Conservation (phyloP, 495 filamentous ascomycete genomes). For the Thozetella sp. region DNA sequence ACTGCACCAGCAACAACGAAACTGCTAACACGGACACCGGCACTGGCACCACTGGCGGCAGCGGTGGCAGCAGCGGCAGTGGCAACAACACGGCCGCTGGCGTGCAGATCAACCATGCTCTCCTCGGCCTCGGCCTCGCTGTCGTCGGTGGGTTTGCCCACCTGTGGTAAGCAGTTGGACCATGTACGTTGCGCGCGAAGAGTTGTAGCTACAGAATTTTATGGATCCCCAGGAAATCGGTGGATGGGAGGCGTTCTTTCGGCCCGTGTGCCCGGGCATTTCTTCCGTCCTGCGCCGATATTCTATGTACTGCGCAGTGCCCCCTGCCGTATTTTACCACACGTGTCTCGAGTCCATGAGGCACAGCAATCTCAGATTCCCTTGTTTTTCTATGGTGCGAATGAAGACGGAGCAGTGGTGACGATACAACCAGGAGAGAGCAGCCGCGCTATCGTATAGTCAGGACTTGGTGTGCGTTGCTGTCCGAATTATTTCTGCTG, state of each 20-base stretch:
- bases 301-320: neutral
- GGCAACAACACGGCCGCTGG: slow-evolving; percentile 19
- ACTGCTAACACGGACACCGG: slow-evolving; percentile 42
- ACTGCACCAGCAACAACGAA: slow-evolving; percentile 51
- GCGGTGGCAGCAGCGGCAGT: slow-evolving; percentile 13
- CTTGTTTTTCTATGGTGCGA: slow-evolving; percentile 1
- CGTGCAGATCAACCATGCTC: slow-evolving; percentile 31
- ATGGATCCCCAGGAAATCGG: neutral
- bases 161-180: slow-evolving; percentile 23
- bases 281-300: neutral
- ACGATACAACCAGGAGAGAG: neutral
- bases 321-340: neutral
- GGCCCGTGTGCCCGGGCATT: neutral
- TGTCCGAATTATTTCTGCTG: neutral
- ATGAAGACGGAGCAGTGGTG: neutral
- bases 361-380: neutral
- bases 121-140: slow-evolving; percentile 37
- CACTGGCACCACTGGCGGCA: slow-evolving; percentile 19
- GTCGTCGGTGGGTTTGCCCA: slow-evolving; percentile 36
- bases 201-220: neutral
- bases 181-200: neutral
- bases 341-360: neutral
- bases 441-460: no score
- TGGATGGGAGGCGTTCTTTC: neutral
- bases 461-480: neutral